Evolutionary conservation across 2,329 filamentous ascomycete species (phyloP), one percentile per base, ranked within the genome.

Genomic region (Triangularia setosa): DNA sequence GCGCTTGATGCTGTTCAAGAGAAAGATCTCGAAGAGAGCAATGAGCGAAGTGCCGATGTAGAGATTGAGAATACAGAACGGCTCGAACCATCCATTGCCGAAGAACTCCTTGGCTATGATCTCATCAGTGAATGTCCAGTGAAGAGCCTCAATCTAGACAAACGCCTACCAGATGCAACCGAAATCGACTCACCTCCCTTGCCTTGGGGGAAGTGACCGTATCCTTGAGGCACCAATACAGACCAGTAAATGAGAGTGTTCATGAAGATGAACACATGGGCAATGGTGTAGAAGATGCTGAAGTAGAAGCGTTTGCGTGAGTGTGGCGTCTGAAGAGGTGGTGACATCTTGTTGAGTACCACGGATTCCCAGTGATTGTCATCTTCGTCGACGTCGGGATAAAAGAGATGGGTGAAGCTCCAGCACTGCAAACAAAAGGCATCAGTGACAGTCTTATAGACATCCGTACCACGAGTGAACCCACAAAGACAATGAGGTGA

Each of bases 1-100:
- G 60, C 80, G 79, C 69, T 80, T 81, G 74, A 84, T 83, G 70
- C 81, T 84, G 73, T 85, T 85, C 74, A 85, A 75, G 63, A 78
- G 75, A 33, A 81, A 63, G 0, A 80, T 77, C 74, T 85, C 83
- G 30, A 79, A 63, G 8, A 78, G 66, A 67, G 79, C 81, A 65
- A 83, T 73, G 30, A 78, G 58, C 3, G 81, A 77, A 2, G 78
- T 78, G 62, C 81, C 72, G 8, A 72, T 76, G 70, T 79, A 82
- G 53, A 84, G 67, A 58, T 81, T 83, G 69, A 83, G 69, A 56
- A 83, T 74, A 64, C 76, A 75, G 68, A 81, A 84, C 1, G 77
- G 65, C 65, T 79, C 77, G 72, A 83, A 80, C 75, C 78, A 81
- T 35, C 79, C 81, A 48, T 81, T 73, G 0, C 80, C 79, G 61